phyloP scores from a whole-genome alignment of 805 yeast genomes.

The Hanseniaspora mollemarum region DNA sequence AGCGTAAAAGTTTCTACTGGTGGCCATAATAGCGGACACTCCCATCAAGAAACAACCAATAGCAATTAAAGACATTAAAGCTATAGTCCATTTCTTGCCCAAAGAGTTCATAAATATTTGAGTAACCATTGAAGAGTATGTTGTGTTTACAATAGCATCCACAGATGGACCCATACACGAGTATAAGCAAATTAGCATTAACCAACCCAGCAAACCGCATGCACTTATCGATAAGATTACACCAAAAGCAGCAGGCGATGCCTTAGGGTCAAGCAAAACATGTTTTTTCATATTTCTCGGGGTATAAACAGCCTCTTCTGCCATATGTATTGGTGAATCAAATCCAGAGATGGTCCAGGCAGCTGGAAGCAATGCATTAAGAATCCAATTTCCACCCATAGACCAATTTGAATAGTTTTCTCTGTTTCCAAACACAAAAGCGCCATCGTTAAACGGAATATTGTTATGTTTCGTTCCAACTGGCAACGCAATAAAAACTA shows the following conservation, averaged over 20 bases:
- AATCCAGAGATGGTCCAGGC: slow-evolving; percentile 69
- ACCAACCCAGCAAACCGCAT: slow-evolving; percentile 50
- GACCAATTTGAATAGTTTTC: slow-evolving; percentile 47
- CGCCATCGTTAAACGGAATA: slow-evolving; percentile 37
- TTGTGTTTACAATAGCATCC: slow-evolving; percentile 33
- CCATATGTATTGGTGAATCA: slow-evolving; percentile 61
- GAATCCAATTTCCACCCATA: slow-evolving; percentile 44
- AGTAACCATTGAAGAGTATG: slow-evolving; percentile 50
- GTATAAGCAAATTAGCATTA: slow-evolving; percentile 40
- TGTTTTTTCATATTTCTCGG: slow-evolving; percentile 25
- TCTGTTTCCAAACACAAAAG: slow-evolving; percentile 44
- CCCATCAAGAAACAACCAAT: slow-evolving; percentile 58
- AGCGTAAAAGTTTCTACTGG: slow-evolving; percentile 63
- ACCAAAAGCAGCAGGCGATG: slow-evolving; percentile 48
- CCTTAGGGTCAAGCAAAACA: slow-evolving; percentile 14
- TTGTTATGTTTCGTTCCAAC: slow-evolving; percentile 39
- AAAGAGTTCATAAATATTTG: slow-evolving; percentile 51
- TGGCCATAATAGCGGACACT: slow-evolving; percentile 48
- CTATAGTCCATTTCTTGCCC: slow-evolving; percentile 56
- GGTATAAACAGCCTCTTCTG: slow-evolving; percentile 55
- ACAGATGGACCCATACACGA: slow-evolving; percentile 44
- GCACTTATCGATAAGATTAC: slow-evolving; percentile 47
- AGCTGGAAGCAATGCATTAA: slow-evolving; percentile 50
- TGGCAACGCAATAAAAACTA: slow-evolving; percentile 55
- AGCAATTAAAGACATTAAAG: slow-evolving; percentile 49